Evolutionary conservation across 2,329 filamentous ascomycete genomes (phyloP), one percentile per base, ranked within the genome.

Genomic region (Daldinia sp.): DNA sequence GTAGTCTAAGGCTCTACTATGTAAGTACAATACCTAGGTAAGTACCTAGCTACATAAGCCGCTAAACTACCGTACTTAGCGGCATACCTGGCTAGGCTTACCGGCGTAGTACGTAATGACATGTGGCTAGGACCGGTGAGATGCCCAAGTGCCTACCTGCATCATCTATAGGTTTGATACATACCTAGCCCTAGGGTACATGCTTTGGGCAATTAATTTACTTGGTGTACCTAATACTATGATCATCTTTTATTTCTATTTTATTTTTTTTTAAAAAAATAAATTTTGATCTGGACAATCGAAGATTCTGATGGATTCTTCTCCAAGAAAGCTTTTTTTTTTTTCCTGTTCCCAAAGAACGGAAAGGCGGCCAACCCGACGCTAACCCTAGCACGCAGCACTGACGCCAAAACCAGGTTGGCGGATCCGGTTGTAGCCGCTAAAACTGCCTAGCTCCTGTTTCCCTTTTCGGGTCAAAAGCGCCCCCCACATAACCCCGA

Each of bases 391-490:
- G 48, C 48, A 47, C 34, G 41, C 35, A 50, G 32, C 50, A 21
- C 35, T 15, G 34, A 39, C 52, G 29, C 25, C 47, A 30, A 53
- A 47, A 50, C 63, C 63, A 56, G 39, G 34, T 23, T 41, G 25
- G 59, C 61, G 63, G 63, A 59, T 63, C 63, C 56, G 63, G 59
- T 49, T 60, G 59, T 63, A 66, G 56, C 55, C 63, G 63, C 37
- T 30, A 54, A 61, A 57, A n/a, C 32, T 32, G 21, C 27, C 29
- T 45, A 53, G 39, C 35, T 54, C 32, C 37, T 4, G 11, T 32
- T 21, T 41, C 37, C 15, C 17, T 39, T 37, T 37, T 37, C 11
- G 35, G 35, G 35, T 15, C 15, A 10, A 2, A 4, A 7, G 13
- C 3, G 13, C 6, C 23, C 43, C 43, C 43, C 43, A 47, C 43